Conservation (phyloP, 495 filamentous ascomycete genomes). For the Eremomyces bilateralis region DNA sequence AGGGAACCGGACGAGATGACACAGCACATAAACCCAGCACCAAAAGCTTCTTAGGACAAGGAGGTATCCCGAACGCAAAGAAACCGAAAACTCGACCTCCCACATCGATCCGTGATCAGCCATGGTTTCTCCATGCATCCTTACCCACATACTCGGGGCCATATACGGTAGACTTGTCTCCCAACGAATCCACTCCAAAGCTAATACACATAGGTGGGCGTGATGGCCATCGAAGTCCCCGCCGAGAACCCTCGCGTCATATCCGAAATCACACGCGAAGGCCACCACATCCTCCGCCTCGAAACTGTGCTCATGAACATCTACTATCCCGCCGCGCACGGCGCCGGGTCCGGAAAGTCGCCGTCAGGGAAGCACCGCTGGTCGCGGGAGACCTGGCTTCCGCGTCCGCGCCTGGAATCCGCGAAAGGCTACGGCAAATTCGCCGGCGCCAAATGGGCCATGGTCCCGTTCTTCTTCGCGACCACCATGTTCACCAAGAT, state of each 20-base stretch:
- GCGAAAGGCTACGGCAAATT: conserved; percentile 33
- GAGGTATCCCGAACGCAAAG: background rate
- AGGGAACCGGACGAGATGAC: background rate
- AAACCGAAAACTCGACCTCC: background rate
- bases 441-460: conserved; percentile 14
- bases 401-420: conserved; percentile 24
- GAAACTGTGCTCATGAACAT: conserved; percentile 21
- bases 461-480: conserved; percentile 20
- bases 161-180: conserved; percentile 17
- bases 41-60: background rate
- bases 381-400: conserved; percentile 31
- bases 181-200: conserved; percentile 19
- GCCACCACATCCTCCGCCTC: conserved; percentile 16
- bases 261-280: conserved; percentile 18
- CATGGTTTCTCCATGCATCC: background rate
- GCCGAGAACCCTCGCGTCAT: conserved; percentile 15
- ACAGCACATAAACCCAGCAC: background rate
- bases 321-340: conserved; percentile 18
- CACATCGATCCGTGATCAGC: background rate
- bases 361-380: conserved; percentile 16
- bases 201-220: conserved; percentile 16
- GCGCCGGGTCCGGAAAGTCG: conserved; percentile 6
- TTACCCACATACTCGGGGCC: background rate
- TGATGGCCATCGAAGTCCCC: conserved; percentile 23
- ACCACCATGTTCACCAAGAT: conserved; percentile 35